Base-by-base conservation (phyloP, 1,139 yeast species). In the Blastobotrys indianensis region DNA sequence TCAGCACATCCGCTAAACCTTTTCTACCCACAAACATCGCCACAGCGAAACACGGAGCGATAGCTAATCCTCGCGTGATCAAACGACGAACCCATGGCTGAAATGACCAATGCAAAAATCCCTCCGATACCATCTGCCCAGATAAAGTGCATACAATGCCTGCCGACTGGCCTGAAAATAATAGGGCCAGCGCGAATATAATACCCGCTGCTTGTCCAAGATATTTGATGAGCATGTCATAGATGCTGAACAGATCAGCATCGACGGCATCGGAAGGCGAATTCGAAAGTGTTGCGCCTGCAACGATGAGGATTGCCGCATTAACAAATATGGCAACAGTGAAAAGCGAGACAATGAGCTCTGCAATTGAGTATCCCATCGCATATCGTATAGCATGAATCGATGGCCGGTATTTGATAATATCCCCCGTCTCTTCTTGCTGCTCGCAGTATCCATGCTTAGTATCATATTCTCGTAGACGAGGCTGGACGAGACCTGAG, bases 81-180 rank as follows among this genome's bases (percentile, higher is more conserved):
- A 92, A 69, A 54, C 97, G 76, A 49, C 97, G 78, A 2, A 84
- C 70, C 71, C 94, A 92, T 1, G 98, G 97, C 30, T 85, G 80
- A 52, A 90, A 73, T 1, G 85, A 72, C 92, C 97, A 87, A 51
- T 77, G 74, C 40, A 90, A 73, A 58, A 90, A 94, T 0, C 98
- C 98, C 63, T 92, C 97, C 58, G 88, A 81, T 1, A 92, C 96
- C 79, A 90, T 87, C 64, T 92, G 98, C 16, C 98, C 97, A 1
- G 97, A 94, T 60, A 92, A 74, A 0, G 98, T 92, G 60, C 97
- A 92, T n/a, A 92, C 95, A 29, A 94, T 85, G 42, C 98, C 97
- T 1, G 98, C 97, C 59, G 95, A 85, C 62, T 90, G 95, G 15
- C 98, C 98, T n/a, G 95, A 85, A 61, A 90, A 88, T 44, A 92